Conservation (phyloP, 1,284 basidiomycete species). For the Ustanciosporium gigantosporum region DNA sequence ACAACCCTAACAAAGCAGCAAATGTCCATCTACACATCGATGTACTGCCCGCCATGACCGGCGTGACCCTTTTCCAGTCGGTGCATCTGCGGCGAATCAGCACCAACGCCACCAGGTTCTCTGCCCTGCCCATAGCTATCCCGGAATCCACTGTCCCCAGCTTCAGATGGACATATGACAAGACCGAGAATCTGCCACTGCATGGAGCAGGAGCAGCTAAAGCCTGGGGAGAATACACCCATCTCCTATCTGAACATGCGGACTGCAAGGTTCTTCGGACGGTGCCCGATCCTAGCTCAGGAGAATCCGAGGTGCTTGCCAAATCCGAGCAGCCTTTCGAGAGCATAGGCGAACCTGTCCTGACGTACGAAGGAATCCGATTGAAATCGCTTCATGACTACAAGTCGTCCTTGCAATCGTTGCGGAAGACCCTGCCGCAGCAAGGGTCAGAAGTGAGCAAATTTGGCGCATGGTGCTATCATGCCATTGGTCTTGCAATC, state of each 20-base stretch:
- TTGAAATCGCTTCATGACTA: constrained; percentile 11
- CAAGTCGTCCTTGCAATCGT: constrained; percentile 2
- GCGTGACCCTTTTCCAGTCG: constrained; percentile 85
- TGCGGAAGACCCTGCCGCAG: no score
- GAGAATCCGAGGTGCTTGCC: background rate
- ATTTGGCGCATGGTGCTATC: no score
- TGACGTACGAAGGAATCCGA: constrained; percentile 11
- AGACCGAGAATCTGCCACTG: constrained; percentile 41
- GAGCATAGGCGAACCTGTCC: constrained; percentile 5
- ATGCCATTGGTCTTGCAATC: no score
- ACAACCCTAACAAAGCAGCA: background rate
- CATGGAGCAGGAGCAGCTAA: constrained; percentile 2
- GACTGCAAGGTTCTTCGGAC: constrained; percentile 15
- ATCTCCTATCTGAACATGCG: constrained; percentile 29
- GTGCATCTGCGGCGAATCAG: constrained; percentile 62
- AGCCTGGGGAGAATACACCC: constrained; percentile 29
- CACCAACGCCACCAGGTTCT: background rate
- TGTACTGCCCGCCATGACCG: constrained; percentile 84
- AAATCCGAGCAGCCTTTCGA: constrained; percentile 24
- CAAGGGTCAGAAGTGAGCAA: no score
- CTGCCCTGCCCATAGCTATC: constrained; percentile 1
- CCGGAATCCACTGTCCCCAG: background rate
- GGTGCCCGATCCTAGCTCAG: background rate
- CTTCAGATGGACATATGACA: constrained; percentile 46
- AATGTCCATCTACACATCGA: constrained; percentile 67